Evolutionary conservation across 768 basidiomycete species (phyloP).

Genomic region (Suillus plorans): DNA sequence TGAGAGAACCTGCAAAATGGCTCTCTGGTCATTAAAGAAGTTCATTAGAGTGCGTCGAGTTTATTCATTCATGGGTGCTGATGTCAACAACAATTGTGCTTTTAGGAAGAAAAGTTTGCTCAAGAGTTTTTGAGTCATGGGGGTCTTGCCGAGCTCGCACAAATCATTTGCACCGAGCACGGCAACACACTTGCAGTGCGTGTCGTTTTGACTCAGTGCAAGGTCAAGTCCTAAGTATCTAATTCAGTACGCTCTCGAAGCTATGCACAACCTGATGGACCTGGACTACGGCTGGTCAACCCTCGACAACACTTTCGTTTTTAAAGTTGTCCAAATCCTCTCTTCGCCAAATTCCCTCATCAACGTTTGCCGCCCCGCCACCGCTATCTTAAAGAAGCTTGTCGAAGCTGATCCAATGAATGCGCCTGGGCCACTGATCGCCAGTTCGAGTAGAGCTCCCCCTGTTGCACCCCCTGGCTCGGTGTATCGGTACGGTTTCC

Average conservation of each 20-base stretch:
- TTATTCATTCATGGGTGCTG: not conserved
- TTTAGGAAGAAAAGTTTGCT: conserved; percentile 81
- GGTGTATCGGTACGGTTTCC: conserved; percentile 82
- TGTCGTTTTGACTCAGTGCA: conserved; percentile 12
- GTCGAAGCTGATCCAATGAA: conserved; percentile 82
- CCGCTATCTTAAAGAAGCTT: conserved; percentile 84
- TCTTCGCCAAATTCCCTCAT: conserved; percentile 74
- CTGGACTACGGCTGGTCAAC: conserved; percentile 78
- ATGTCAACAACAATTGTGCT: conserved; percentile 8
- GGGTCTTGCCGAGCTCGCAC: conserved; percentile 70
- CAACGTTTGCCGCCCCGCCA: conserved; percentile 91
- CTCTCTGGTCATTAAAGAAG: conserved; percentile 77
- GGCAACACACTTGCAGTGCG: conserved; percentile 86
- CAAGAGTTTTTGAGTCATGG: conserved; percentile 72
- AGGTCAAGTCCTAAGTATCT: not conserved
- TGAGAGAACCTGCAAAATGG: conserved; percentile 60
- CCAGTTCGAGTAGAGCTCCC: conserved; percentile 59
- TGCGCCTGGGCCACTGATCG: conserved; percentile 55
- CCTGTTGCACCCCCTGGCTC: conserved; percentile 62
- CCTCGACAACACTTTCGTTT: conserved; percentile 73
- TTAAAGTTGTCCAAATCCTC: conserved; percentile 74
- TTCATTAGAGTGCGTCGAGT: conserved; percentile 62
- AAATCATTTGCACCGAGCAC: conserved; percentile 60
- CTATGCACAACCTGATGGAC: conserved; percentile 89
- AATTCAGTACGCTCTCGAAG: conserved; percentile 75